Evolutionary conservation across 2,329 filamentous ascomycete species (phyloP), one percentile per base, ranked within the genome.

Genomic region (Daldinia sp.): DNA sequence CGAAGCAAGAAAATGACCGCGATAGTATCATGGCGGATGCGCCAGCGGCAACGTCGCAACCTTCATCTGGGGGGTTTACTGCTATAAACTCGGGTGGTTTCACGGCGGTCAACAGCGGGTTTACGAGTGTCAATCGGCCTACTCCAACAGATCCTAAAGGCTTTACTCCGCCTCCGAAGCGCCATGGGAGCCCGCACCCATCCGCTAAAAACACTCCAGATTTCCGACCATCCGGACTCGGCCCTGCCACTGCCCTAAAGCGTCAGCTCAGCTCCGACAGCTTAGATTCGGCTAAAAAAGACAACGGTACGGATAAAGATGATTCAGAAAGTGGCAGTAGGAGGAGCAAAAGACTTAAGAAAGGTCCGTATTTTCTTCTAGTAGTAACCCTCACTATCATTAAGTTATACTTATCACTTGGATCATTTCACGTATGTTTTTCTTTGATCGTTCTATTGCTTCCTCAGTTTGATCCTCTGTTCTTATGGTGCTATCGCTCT

Each of bases 281-380:
- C 65, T 75, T 83, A 5, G 85, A 87, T 69, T 82, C 81, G 0
- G 74, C 80, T 1, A 84, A 80, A 69, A 86, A 84, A 67, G 87
- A 88, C 20, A 78, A 76, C 9, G 81, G 82, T 3, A 77, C 76
- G 10, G 84, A 86, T 48, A 85, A 82, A 37, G 87, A 88, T 9
- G 90, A 93, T 60, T 80, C 80, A 1, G 91, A 93, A 56, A 84
- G 83, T 72, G 88, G 88, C 69, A 93, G 92, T 71, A 89, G 96
- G 69, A 90, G 95, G 65, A 98, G 94, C 80, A 99, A 99, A 82
- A 90, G 96, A 48, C 85, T 97, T 12, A 97, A 96, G 80, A 97
- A 97, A 85, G 90, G 90, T 92, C 85, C 76, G 86, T 80, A 50
- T 61, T 46, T 15, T 35, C 7, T 33, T 63, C 20, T 46, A 6